A percentile compares a stretch with the other conserved stretches of the same genome.
phyloP scores from a whole-genome alignment of 2,329 filamentous ascomycete genomes.

The Elsinoe fawcettii region DNA sequence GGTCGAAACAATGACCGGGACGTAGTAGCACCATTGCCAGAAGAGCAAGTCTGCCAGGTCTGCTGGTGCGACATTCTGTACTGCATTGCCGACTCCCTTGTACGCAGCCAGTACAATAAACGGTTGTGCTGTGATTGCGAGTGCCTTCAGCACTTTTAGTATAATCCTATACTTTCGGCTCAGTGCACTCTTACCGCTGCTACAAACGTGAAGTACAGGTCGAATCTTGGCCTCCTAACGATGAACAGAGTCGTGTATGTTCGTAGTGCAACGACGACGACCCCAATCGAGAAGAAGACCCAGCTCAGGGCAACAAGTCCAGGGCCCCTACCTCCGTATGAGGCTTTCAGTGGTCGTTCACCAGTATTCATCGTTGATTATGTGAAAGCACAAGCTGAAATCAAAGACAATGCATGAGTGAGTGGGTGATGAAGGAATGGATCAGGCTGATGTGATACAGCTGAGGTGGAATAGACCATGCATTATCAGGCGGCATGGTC shows the following conservation, averaged over 20 bases:
- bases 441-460: not conserved
- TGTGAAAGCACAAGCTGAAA: not conserved
- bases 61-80: slow-evolving; percentile 5
- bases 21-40: slow-evolving; percentile 12
- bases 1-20: not conserved
- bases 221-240: not conserved
- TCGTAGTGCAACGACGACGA: not conserved
- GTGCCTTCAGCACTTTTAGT: not conserved
- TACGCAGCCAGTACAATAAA: slow-evolving; percentile 5
- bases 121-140: slow-evolving; percentile 7
- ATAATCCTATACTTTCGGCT: too few relatives aligned
- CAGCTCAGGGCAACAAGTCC: not conserved
- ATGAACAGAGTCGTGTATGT: slow-evolving; percentile 7
- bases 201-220: slow-evolving; percentile 5
- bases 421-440: not conserved
- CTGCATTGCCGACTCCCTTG: slow-evolving; percentile 6
- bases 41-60: slow-evolving; percentile 5
- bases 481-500: not conserved
- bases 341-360: not conserved
- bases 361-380: not conserved
- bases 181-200: slow-evolving; percentile 1
- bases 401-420: not conserved
- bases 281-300: slow-evolving; percentile 1
- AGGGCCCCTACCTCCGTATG: slow-evolving; percentile 4
- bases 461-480: not conserved